Evolutionary conservation across 2,329 filamentous ascomycete species (phyloP), one percentile per base, ranked within the genome.

Genomic region (Epichloe amarillans): DNA sequence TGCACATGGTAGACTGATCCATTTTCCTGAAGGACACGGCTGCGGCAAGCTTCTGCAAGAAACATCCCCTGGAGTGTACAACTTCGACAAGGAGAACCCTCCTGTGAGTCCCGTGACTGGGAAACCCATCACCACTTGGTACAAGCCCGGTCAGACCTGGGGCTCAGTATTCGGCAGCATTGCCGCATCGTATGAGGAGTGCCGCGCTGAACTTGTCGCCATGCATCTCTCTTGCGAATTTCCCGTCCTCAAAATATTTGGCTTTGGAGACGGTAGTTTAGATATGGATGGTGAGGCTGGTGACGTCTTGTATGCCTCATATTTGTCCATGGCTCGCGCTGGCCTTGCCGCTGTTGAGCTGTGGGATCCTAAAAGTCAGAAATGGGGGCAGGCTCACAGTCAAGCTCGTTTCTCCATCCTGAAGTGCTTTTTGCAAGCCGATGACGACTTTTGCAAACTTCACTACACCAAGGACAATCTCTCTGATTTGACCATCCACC

Each of bases 71-170:
- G 89, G 88, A 11, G 73, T 79, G 42, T 96, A 80, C 74, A 97
- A 97, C 72, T 97, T 97, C 62, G 87, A 97, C 63, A 72, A 82
- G 52, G 72, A 82, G 54, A 87, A 88, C 62, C 89, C 87, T 7
- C 91, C 91, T 0, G 70, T 88, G 48, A 94, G 82, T 61, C 91
- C 90, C 0, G 68, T 96, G 40, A 87, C 82, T 5, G 75, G 80
- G 54, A 84, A 91, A 66, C 86, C 64, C 1, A 75, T 96, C 46
- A 79, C 78, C 2, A 88, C 84, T 1, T 96, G 86, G 83, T 97
- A 97, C 72, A 95, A 93, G 68, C 88, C 88, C 2, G 89, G 89
- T 3, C 88, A 96, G 68, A 97, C 91, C 0, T 97, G 90, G 90
- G 86, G 88, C 51, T 88, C 84, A 5, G 88, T 95, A 0, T 97